Evolutionary conservation across 2,329 filamentous ascomycete genomes (phyloP), one percentile per base, ranked within the genome.

Genomic region (Sclerotinia sclerotiorum): DNA sequence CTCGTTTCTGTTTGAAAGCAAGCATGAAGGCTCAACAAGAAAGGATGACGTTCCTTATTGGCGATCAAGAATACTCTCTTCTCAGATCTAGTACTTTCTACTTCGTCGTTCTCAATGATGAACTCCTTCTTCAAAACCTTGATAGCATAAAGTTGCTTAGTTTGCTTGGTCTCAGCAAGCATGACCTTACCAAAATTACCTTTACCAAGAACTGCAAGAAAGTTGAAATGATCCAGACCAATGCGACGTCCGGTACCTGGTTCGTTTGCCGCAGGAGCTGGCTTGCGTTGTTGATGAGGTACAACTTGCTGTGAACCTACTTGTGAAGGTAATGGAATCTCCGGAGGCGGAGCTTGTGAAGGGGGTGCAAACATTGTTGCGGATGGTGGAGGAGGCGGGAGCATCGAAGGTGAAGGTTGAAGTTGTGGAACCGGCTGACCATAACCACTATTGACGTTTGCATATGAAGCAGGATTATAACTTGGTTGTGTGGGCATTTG

Each of bases 151-250:
- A 99, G 84, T 79, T 94, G 91, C 80, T 94, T 92, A 13, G 91
- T 89, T 67, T 88, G 89, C 84, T 99, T 99, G 1, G 95, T 97
- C 81, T 99, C 96, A 2, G 95, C 95, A 79, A 99, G 84, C 95
- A 99, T 99, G 81, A 99, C 95, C 81, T 99, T 99, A 79, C 95
- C 95, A 78, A 99, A 99, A 81, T 99, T 99, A 82, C 95, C 95
- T 81, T 99, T 99, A 78, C 95, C 95, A 72, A 99, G 87, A 66
- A 99, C 95, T 72, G 96, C 94, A 73, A 99, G 85, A 86, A 99
- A 99, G 79, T 99, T 99, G 85, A 99, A 99, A 81, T 99, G 94
- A 78, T 99, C 96, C 57, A 99, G 84, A 24, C 95, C 95, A 77
- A 99, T 98, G 65, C 94, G 88, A 76, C 90, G 87, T 44, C 91